Percentiles rank a stretch among this genome's conserved stretches.
phyloP scores from a whole-genome alignment of 73 alveolate species.

The Tetrahymena thermophila region DNA sequence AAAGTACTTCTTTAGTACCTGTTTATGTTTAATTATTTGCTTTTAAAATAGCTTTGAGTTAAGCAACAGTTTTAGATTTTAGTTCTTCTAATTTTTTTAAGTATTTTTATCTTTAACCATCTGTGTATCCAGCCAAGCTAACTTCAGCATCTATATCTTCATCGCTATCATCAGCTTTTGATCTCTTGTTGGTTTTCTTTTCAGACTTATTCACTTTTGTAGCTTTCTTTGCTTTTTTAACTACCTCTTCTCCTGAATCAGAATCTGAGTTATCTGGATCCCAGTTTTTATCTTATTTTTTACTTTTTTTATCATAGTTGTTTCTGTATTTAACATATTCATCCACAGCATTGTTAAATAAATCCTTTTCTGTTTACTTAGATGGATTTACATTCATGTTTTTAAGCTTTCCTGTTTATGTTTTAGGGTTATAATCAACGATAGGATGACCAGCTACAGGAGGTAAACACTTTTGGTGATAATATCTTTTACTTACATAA shows the following conservation, averaged over 20 bases:
- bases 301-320: neutral
- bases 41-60: conserved; percentile 1
- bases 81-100: neutral
- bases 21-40: conserved; percentile 40
- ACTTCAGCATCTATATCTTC: neutral
- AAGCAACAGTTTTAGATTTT: neutral
- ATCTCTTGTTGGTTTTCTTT: neutral
- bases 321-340: neutral
- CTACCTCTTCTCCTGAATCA: neutral
- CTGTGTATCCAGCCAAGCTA: neutral
- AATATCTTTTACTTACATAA: neutral
- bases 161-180: neutral
- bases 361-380: neutral
- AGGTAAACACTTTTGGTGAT: conserved; percentile 9
- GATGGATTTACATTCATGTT: neutral
- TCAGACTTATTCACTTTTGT: neutral
- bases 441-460: conserved; percentile 3
- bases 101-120: neutral
- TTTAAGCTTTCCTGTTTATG: neutral
- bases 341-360: neutral
- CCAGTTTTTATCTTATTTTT: neutral
- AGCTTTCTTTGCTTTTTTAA: neutral
- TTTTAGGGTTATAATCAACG: neutral
- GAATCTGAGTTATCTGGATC: neutral
- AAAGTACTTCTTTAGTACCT: conserved; percentile 54